These are phyloP conservation scores for Aureobasidium lini DNA, from an alignment of 2,329 filamentous ascomycete species.

Conservation along the genomic window DNA sequence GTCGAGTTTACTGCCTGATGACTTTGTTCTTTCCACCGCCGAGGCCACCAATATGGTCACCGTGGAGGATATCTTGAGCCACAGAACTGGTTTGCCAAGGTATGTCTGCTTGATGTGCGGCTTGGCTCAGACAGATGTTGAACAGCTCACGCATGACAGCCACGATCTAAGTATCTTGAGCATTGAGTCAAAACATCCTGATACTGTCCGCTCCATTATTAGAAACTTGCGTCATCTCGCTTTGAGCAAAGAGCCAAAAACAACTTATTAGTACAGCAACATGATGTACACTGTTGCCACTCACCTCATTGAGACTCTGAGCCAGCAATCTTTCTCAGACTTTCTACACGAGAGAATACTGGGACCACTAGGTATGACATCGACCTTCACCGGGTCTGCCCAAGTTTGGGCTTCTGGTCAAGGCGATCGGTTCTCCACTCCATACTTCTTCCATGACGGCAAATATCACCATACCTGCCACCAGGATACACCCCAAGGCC, in stretches of 20 bases:
- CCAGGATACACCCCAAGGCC: conserved; percentile 26
- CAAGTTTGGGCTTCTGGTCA: conserved; percentile 19
- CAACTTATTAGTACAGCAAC: conserved; percentile 44
- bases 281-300: conserved; percentile 42
- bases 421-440: conserved; percentile 32
- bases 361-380: conserved; percentile 41
- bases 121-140: background rate
- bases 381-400: conserved; percentile 31
- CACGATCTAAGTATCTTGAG: conserved; percentile 28
- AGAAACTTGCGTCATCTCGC: conserved; percentile 41
- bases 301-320: conserved; percentile 41
- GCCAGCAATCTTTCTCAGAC: conserved; percentile 31
- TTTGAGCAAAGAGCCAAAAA: conserved; percentile 38
- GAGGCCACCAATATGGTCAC: conserved; percentile 44
- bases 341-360: conserved; percentile 39
- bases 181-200: conserved; percentile 23
- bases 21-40: conserved; percentile 44
- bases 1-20: conserved; percentile 41
- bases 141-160: conserved; percentile 18
- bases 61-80: conserved; percentile 47
- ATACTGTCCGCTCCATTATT: conserved; percentile 32
- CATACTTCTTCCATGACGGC: conserved; percentile 34
- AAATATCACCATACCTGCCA: conserved; percentile 22
- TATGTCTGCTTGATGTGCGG: conserved; percentile 30
- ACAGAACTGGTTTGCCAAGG: conserved; percentile 44